Conservation (phyloP, 208 protist species). For the Crithidia sp. region DNA sequence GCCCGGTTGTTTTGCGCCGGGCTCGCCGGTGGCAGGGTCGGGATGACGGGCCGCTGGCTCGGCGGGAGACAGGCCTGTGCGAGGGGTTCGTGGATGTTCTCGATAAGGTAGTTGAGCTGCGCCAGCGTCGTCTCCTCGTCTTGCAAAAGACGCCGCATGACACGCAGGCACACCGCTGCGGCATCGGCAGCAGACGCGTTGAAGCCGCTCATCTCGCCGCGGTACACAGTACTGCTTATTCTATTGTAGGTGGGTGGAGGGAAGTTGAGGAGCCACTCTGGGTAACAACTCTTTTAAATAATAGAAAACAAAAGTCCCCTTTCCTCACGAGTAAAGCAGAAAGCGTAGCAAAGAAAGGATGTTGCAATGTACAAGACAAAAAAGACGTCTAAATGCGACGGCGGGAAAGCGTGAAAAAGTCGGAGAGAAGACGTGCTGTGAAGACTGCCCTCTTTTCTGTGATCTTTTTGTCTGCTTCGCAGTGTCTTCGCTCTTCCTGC, state of each 20-base stretch:
- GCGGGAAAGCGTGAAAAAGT: too few relatives aligned
- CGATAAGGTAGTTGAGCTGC: constrained; percentile 75
- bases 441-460: too few relatives aligned
- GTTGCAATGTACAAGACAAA: too few relatives aligned
- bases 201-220: constrained; percentile 10
- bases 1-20: neutral
- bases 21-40: neutral
- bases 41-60: constrained; percentile 20
- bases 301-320: too few relatives aligned
- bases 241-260: neutral
- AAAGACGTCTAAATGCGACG: too few relatives aligned
- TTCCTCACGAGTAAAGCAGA: too few relatives aligned
- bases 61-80: constrained; percentile 29
- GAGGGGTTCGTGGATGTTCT: constrained; percentile 56
- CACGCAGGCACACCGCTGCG: constrained; percentile 44
- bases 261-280: too few relatives aligned
- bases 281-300: too few relatives aligned
- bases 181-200: constrained; percentile 16
- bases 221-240: neutral
- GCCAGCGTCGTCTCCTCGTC: constrained; percentile 53
- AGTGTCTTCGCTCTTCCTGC: too few relatives aligned
- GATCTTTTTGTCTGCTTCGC: too few relatives aligned
- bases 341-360: too few relatives aligned
- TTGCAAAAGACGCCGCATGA: constrained; percentile 64
- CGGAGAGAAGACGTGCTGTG: too few relatives aligned